Evolutionary conservation across 1,139 yeast genomes (phyloP).

Genomic region (Casaregolazyma lundiana): DNA sequence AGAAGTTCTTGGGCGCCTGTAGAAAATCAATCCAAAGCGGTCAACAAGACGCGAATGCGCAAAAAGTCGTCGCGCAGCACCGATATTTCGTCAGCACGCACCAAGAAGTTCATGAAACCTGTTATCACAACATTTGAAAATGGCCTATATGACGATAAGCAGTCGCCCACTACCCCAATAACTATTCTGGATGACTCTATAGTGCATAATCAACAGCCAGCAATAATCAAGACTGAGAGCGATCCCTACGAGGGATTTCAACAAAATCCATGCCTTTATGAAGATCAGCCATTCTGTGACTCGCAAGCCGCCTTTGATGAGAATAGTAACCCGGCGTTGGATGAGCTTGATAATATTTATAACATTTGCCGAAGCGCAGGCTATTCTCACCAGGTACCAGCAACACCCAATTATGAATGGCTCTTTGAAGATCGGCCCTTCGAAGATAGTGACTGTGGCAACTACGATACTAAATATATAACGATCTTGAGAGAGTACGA

Average conservation of each 20-base stretch:
- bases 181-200: not conserved
- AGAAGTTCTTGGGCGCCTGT: constrained; percentile 16
- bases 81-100: not conserved
- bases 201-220: not conserved
- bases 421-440: constrained; percentile 26
- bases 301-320: not conserved
- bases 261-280: not conserved
- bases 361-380: not conserved
- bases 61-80: not conserved
- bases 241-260: not conserved
- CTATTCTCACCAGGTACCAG: not conserved
- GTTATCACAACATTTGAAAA: not conserved
- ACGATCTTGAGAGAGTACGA: constrained; percentile 9
- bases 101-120: not conserved
- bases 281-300: not conserved
- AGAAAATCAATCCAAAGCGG: not conserved
- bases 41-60: not conserved
- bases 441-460: constrained; percentile 10
- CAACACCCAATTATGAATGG: constrained; percentile 21
- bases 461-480: constrained; percentile 25
- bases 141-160: not conserved
- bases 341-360: not conserved
- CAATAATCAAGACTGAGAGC: not conserved
- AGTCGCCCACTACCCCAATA: not conserved
- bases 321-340: not conserved